Conservation (phyloP, 2,329 filamentous ascomycete genomes). For the Penicillium sp. region DNA sequence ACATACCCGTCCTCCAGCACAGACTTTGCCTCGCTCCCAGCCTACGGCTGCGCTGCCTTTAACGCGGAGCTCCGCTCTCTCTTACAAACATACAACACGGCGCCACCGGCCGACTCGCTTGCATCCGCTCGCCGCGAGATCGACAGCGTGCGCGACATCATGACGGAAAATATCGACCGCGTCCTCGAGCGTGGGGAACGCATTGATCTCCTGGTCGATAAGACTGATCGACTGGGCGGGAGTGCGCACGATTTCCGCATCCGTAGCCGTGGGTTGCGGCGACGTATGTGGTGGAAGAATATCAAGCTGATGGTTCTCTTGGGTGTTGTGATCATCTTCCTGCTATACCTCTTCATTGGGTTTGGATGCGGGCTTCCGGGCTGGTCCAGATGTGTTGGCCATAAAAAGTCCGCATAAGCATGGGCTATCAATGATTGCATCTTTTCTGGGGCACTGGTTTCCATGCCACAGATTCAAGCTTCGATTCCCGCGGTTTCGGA, state of each 20-base stretch:
- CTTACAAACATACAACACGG: conserved; percentile 79
- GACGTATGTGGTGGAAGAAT: conserved; percentile 99
- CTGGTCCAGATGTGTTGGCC: conserved; percentile 42
- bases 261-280: conserved; percentile 74
- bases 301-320: conserved; percentile 85
- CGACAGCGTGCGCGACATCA: conserved; percentile 84
- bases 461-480: conserved; percentile 6
- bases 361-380: conserved; percentile 65
- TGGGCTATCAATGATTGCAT: background rate
- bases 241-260: conserved; percentile 87
- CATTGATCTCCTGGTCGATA: conserved; percentile 89
- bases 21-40: conserved; percentile 70
- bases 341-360: conserved; percentile 65
- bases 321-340: conserved; percentile 61
- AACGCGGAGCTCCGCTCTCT: conserved; percentile 70
- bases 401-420: conserved; percentile 5
- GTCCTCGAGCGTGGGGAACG: conserved; percentile 85
- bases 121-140: conserved; percentile 81
- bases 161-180: conserved; percentile 92
- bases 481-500: too few relatives aligned
- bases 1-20: conserved; percentile 61
- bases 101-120: conserved; percentile 72
- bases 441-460: conserved; percentile 1
- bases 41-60: conserved; percentile 86
- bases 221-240: conserved; percentile 86